Conservation (phyloP, 257 asterid genomes). For the Leonotis leonurus region DNA sequence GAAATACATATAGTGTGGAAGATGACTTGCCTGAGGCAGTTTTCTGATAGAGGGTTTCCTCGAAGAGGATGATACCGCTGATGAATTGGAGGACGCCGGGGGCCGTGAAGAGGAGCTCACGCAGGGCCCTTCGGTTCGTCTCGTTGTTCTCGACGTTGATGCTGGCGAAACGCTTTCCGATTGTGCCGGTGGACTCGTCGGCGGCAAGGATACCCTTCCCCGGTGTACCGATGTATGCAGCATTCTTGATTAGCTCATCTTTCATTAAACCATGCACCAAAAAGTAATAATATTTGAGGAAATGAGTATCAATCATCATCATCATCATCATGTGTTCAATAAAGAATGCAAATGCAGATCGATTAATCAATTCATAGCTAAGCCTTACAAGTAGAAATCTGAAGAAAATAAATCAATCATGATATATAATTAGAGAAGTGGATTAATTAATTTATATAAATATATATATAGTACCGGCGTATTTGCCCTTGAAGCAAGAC, state of each 20-base stretch:
- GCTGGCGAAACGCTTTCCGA: conserved; percentile 75
- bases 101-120: conserved; percentile 80
- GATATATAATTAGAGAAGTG: no score
- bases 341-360: no score
- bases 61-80: conserved; percentile 80
- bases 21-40: conserved; percentile 70
- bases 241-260: conserved; percentile 73
- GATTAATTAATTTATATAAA: no score
- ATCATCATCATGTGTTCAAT: not conserved
- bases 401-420: no score
- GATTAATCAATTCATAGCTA: no score
- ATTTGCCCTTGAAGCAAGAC: conserved; percentile 79
- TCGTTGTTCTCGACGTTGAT: conserved; percentile 75
- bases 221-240: conserved; percentile 71
- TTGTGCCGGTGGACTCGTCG: conserved; percentile 90
- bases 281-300: not conserved
- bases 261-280: not conserved
- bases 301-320: no score
- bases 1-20: no score
- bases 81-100: conserved; percentile 78
- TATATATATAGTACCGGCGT: conserved; percentile 46
- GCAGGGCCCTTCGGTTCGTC: conserved; percentile 66
- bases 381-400: no score
- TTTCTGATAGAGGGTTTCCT: conserved; percentile 87
- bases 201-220: conserved; percentile 98